Conservation (phyloP, 1,284 basidiomycete genomes). For the Sporisorium graminicola region DNA sequence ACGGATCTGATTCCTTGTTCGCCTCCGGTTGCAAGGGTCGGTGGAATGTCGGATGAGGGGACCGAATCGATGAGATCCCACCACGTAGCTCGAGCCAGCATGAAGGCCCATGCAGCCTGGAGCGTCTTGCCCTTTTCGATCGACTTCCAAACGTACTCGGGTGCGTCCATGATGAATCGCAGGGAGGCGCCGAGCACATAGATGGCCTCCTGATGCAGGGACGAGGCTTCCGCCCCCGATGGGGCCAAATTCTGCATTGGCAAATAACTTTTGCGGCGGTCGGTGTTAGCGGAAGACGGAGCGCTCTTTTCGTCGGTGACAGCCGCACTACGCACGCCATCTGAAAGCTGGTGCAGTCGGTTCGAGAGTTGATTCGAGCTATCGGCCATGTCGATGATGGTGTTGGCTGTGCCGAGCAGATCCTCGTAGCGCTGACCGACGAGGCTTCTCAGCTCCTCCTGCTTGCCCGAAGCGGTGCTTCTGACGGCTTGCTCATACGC, state of each 20-base stretch:
- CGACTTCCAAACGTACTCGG: conserved; percentile 57
- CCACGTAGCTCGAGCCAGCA: conserved; percentile 48
- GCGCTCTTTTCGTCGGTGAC: conserved; percentile 8
- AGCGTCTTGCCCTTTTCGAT: conserved; percentile 57
- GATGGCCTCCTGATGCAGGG: conserved; percentile 39
- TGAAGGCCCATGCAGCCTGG: conserved; percentile 54
- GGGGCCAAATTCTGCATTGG: conserved; percentile 2
- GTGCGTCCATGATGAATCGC: conserved; percentile 55
- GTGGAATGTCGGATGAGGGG: neutral
- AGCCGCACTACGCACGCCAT: conserved; percentile 23
- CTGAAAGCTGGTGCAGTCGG: conserved; percentile 33
- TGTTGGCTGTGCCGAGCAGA: conserved; percentile 57
- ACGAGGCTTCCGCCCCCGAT: conserved; percentile 5
- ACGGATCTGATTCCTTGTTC: conserved; percentile 27
- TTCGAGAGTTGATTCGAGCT: conserved; percentile 46
- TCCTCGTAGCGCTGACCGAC: conserved; percentile 61
- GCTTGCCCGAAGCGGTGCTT: conserved; percentile 40
- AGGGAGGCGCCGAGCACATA: conserved; percentile 52
- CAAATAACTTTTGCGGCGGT: conserved; percentile 34
- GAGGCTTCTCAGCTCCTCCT: conserved; percentile 49
- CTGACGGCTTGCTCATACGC: conserved; percentile 37
- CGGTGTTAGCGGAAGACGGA: conserved; percentile 5
- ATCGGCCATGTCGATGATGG: conserved; percentile 59
- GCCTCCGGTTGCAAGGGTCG: conserved; percentile 8
- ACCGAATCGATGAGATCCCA: conserved; percentile 39